A percentile compares a stretch with the other conserved stretches of the same genome.
phyloP scores from a whole-genome alignment of 2,329 filamentous ascomycete genomes.

The Emericellopsis cladophorae region DNA sequence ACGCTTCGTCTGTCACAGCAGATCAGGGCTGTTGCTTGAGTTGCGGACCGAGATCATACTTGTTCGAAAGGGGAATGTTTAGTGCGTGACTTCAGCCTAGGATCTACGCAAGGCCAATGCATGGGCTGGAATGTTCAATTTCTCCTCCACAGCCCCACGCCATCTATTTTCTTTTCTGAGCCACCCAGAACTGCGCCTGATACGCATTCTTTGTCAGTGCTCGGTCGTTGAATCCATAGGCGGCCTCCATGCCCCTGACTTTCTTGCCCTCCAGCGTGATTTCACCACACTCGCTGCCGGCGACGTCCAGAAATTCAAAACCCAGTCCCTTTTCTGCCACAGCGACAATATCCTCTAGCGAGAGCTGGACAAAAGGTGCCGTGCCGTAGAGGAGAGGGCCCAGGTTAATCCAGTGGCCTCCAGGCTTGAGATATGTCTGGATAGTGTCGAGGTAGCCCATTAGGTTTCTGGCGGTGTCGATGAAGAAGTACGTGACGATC shows the following conservation, averaged over 20 bases:
- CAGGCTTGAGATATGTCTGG: conserved; percentile 27
- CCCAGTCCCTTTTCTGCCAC: conserved; percentile 32
- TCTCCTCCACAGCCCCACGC: too few species aligned
- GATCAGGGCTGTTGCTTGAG: too few species aligned
- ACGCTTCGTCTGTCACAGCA: too few species aligned
- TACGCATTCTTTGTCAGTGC: conserved; percentile 40
- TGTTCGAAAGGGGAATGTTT: too few species aligned
- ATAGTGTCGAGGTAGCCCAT: conserved; percentile 43
- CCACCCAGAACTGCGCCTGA: conserved; percentile 41
- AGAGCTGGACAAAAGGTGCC: conserved; percentile 39
- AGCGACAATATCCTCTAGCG: conserved; percentile 38
- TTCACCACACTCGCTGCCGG: conserved; percentile 22
- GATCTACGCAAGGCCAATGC: too few species aligned
- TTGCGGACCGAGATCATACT: too few species aligned
- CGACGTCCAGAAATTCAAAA: conserved; percentile 34
- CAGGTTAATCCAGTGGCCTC: conserved; percentile 42
- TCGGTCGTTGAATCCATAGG: conserved; percentile 37
- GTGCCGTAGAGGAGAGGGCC: conserved; percentile 43
- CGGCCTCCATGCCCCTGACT: conserved; percentile 31
- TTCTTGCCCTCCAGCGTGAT: conserved; percentile 25
- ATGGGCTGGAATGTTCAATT: too few species aligned
- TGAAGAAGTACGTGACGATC: conserved; percentile 45
- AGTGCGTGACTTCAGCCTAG: too few species aligned
- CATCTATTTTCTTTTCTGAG: conserved; percentile 9
- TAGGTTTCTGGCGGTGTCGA: conserved; percentile 45